Conservation (phyloP, 2,329 filamentous ascomycete species). For the Myrmaecium sp. region DNA sequence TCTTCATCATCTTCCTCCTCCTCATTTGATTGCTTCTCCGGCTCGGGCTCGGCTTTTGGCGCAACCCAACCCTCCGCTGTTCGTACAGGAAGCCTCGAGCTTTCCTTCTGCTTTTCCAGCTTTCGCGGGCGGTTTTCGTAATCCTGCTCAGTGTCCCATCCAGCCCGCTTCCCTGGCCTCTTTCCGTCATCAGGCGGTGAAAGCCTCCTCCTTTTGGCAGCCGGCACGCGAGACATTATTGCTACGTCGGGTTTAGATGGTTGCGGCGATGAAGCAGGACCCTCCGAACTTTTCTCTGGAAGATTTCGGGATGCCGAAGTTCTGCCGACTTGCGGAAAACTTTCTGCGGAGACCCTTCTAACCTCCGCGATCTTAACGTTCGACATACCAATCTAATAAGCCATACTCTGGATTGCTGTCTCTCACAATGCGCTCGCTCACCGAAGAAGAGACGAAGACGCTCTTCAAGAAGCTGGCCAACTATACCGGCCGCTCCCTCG, state of each 20-base stretch:
- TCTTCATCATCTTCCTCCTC: constrained; percentile 41
- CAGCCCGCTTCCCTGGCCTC: constrained; percentile 43
- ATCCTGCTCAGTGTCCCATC: constrained; percentile 83
- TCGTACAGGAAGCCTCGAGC: constrained; percentile 68
- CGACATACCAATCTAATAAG: constrained; percentile 1
- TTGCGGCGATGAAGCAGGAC: too few relatives aligned
- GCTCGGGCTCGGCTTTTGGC: constrained; percentile 17
- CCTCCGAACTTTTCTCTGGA: constrained; percentile 2
- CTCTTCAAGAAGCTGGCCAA: constrained; percentile 87
- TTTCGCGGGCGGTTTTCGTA: constrained; percentile 73
- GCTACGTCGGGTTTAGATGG: too few relatives aligned
- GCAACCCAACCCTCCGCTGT: constrained; percentile 61
- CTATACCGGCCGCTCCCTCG: constrained; percentile 77
- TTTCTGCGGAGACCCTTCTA: background rate
- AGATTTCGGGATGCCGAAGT: constrained; percentile 3
- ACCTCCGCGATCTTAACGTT: constrained; percentile 11
- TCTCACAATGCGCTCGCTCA: constrained; percentile 75
- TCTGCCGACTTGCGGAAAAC: background rate
- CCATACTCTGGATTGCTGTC: constrained; percentile 5
- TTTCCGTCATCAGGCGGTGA: constrained; percentile 16
- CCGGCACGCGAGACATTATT: constrained; percentile 19
- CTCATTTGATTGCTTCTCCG: constrained; percentile 28
- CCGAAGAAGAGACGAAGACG: constrained; percentile 60
- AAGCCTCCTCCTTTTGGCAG: constrained; percentile 19
- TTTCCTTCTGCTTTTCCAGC: constrained; percentile 53